Base-by-base conservation (phyloP, 2,329 filamentous ascomycete species). In the Eurotiales sp. region DNA sequence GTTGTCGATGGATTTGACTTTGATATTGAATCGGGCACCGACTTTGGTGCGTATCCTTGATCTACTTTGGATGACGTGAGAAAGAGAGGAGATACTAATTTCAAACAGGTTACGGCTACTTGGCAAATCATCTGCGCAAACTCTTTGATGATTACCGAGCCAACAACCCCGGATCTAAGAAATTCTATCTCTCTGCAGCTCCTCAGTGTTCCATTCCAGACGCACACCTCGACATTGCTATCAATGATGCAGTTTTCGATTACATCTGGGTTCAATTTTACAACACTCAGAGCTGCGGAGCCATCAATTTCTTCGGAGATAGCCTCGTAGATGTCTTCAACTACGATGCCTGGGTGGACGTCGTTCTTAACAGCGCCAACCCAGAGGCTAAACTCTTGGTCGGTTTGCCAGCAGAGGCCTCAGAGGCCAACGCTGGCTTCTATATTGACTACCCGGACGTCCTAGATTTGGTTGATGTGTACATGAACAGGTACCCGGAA, bases 181-280 rank as follows among this genome's bases (percentile, higher is more conserved):
- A 55, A 50, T 81, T 72, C 66, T 80, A 77, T 55, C 73, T 81
- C 56, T 78, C 77, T 5, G 75, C 66, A 15, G 76, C 78, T 3
- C 78, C 78, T 8, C 77, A 80, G 57, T 81, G 78, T 56, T 39
- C 64, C 6, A 59, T 75, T 22, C 76, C 77, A 3, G 78, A 81
- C 57, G 56, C 58, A 23, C 72, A 76, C 46, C 68, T 81, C n/a
- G 61, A 62, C 17, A 43, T 68, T 25, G 75, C 75, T 5, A 77
- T 81, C 46, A 41, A 54, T 8, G 64, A 67, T 23, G 67, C 75
- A 4, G 54, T 55, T 12, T 79, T 81, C 57, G 78, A 81, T 60
- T 79, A 77, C 58, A 58, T 82, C 55, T 81, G 76, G 65, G 69
- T 79, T 36, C 78, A 81, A 54, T 81, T 78, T 62, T 82, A 81